Evolutionary conservation across 1,139 yeast species (phyloP).

Genomic region (Pichia sp.): DNA sequence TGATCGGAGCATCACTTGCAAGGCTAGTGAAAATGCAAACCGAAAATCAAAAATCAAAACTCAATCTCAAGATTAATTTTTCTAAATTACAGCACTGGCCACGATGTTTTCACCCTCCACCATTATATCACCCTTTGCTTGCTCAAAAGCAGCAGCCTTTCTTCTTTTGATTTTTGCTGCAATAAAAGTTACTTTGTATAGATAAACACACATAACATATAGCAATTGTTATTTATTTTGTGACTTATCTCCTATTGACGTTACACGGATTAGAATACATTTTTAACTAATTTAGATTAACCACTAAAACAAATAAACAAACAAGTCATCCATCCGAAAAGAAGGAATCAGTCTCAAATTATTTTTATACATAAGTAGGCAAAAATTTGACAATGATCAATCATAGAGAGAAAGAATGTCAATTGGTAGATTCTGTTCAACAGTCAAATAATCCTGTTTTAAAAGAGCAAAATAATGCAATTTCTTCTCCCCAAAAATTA

Average conservation of each 20-base stretch:
- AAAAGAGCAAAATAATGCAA: neutral
- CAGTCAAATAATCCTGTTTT: neutral
- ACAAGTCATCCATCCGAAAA: neutral
- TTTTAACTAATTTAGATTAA: neutral
- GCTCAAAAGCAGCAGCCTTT: neutral
- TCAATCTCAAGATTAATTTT: neutral
- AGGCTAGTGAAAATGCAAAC: too few relatives aligned
- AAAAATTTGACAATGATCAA: neutral
- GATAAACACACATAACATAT: neutral
- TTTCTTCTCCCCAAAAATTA: constrained; percentile 9
- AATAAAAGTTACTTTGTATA: neutral
- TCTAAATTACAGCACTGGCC: neutral
- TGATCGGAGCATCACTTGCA: too few relatives aligned
- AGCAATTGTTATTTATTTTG: neutral
- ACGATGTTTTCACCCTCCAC: neutral
- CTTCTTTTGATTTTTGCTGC: neutral
- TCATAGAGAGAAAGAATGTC: neutral
- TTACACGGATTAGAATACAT: neutral
- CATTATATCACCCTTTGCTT: neutral
- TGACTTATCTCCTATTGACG: neutral
- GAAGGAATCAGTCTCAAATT: neutral
- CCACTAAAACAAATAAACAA: neutral
- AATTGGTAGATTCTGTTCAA: neutral
- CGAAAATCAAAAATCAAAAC: neutral
- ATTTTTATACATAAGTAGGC: neutral